Evolutionary conservation across 2,329 filamentous ascomycete species (phyloP), one percentile per base, ranked within the genome.

Genomic region (Furcasterigmium furcatum): DNA sequence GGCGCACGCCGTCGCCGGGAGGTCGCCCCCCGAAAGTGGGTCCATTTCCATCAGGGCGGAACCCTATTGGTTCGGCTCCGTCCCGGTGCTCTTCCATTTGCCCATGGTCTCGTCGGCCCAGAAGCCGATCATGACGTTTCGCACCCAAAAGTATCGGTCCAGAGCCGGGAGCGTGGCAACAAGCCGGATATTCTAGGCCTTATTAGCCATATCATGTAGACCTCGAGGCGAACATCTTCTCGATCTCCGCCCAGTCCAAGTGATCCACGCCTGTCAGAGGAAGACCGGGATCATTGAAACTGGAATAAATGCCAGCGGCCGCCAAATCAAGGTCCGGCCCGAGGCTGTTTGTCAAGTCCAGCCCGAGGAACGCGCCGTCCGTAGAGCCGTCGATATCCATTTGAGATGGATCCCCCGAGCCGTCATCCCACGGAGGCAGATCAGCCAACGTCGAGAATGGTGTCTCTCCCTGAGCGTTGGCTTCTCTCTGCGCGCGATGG

Each of bases 251-350:
- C 58, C 58, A 61, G 19, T 61, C 58, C 29, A 58, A 41, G 13
- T 59, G 52, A 43, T 61, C 58, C 22, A 60, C 56, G n/a, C 58
- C 58, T 2, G 58, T 60, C 36, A 61, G 39, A 2, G 58, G 58
- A n/a, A 61, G 48, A 4, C 41, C 51, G 12, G 58, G 58, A 21
- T 61, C 58, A 32, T 61, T 59, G 34, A 56, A 61, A 22, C 56
- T 57, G 2, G 53, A 53, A 38, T 60, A 61, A 21, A 61, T 61
- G 19, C 52, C 56, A 2, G 48, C 49, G n/a, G 57, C 54, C 13
- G 57, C 58, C 14, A 48, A 38, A 7, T 46, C 54, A 16, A 60
- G 44, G 10, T 59, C 58, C 27, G 55, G 45, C 9, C 52, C 47
- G 10, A 60, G 50, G 2, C 54, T 49, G 16, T 50, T 52, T 14